Evolutionary conservation across 441 rosid species (phyloP).

Genomic region (Biscutella laevigata): DNA sequence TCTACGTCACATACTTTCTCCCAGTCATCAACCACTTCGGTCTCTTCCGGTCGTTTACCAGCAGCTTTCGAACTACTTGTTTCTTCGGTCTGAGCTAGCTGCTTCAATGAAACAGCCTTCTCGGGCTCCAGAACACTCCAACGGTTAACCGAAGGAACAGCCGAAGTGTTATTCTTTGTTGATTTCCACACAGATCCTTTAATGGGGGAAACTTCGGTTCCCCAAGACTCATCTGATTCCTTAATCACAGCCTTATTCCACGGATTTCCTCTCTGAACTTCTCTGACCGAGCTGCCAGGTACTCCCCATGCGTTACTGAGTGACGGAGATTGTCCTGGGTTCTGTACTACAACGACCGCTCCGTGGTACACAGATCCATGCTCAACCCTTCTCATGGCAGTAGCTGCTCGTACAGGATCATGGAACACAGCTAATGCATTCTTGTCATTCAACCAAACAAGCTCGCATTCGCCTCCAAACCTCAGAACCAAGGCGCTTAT

Average conservation of each 20-base stretch:
- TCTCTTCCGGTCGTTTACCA: conserved; percentile 15
- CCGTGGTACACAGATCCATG: conserved; percentile 73
- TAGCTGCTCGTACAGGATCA: conserved; percentile 83
- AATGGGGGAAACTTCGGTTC: conserved; percentile 41
- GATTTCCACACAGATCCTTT: conserved; percentile 42
- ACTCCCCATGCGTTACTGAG: conserved; percentile 53
- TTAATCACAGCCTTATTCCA: conserved; percentile 70
- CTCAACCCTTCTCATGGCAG: conserved; percentile 89
- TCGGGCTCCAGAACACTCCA: conserved; percentile 59
- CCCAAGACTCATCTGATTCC: conserved; percentile 64
- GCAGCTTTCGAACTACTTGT: conserved; percentile 24
- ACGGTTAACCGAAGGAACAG: conserved; percentile 44
- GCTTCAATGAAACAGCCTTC: conserved; percentile 26
- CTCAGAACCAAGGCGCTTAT: conserved; percentile 66
- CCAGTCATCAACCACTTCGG: conserved; percentile 62
- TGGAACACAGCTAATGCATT: conserved; percentile 80
- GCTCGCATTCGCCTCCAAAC: conserved; percentile 86
- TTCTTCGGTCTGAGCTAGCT: conserved; percentile 18
- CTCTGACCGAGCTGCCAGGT: conserved; percentile 16
- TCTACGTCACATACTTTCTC: conserved; percentile 54
- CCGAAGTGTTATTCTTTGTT: conserved; percentile 38
- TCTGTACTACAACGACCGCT: conserved; percentile 37
- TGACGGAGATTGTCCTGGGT: conserved; percentile 24
- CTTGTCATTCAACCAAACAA: conserved; percentile 83
- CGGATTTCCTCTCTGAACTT: conserved; percentile 40